Percentiles rank a stretch among this genome's conserved stretches.
phyloP scores from a whole-genome alignment of 2,329 filamentous ascomycete genomes.

The Cyanodermella asteris region DNA sequence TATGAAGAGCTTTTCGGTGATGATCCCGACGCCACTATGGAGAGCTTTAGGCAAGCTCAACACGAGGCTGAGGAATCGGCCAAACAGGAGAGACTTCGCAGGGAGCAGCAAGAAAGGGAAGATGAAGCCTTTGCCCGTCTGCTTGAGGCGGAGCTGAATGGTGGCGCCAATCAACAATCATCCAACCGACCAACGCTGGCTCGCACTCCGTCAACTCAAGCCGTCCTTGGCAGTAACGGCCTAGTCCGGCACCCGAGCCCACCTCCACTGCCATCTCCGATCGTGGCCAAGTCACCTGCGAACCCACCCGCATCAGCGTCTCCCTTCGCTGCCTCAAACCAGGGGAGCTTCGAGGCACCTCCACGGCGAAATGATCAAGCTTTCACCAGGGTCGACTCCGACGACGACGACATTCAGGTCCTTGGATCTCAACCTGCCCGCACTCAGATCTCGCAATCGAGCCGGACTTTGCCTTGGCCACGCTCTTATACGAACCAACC shows the following conservation, averaged over 20 bases:
- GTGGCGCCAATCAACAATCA: background rate
- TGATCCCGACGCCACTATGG: no score
- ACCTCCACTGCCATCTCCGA: conserved; percentile 1
- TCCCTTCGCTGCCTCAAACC: background rate
- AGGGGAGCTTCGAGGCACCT: background rate
- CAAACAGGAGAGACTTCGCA: no score
- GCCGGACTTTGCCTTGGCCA: background rate
- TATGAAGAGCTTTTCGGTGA: no score
- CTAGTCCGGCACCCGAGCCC: conserved; percentile 1
- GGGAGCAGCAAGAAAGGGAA: conserved; percentile 15
- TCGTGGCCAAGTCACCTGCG: background rate
- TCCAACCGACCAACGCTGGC: conserved; percentile 1
- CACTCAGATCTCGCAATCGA: background rate
- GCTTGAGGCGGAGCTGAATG: conserved; percentile 8
- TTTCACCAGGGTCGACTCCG: conserved; percentile 4
- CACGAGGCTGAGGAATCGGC: no score
- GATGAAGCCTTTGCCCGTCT: conserved; percentile 14
- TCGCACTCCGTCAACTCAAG: conserved; percentile 1
- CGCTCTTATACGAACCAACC: background rate
- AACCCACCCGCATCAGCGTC: no score
- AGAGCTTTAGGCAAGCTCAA: no score
- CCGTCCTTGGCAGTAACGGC: background rate
- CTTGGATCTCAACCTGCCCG: background rate
- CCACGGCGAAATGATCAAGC: background rate
- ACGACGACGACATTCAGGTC: conserved; percentile 3